Evolutionary conservation across 345 rosid genomes (phyloP).

Genomic region (Microthlaspi erraticum): DNA sequence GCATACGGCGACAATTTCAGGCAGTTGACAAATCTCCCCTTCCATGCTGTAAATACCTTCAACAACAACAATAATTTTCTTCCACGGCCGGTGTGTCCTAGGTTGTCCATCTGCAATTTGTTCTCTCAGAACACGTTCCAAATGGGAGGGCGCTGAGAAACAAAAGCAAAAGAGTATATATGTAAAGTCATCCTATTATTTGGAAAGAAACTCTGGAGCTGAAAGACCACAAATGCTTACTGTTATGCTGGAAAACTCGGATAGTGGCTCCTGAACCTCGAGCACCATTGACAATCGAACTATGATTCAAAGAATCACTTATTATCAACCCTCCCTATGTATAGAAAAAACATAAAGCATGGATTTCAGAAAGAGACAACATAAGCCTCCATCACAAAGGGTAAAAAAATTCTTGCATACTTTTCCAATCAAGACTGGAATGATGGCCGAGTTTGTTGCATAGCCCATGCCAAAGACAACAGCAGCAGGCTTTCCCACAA

Average conservation of each 20-base stretch:
- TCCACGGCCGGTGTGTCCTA: conserved; percentile 92
- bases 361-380: neutral
- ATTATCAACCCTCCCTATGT: conserved; percentile 78
- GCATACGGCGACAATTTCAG: conserved; percentile 85
- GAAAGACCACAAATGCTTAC: conserved; percentile 50
- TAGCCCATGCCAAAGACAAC: conserved; percentile 90
- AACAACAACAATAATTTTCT: conserved; percentile 81
- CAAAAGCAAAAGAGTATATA: conserved; percentile 24
- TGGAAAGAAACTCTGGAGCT: neutral
- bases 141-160: conserved; percentile 75
- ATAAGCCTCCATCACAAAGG: neutral
- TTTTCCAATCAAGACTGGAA: conserved; percentile 86
- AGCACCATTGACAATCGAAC: conserved; percentile 92
- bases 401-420: conserved; percentile 40
- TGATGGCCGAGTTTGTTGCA: conserved; percentile 80
- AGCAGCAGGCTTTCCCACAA: conserved; percentile 90
- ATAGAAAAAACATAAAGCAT: neutral
- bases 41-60: conserved; percentile 99
- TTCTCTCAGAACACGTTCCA: conserved; percentile 88
- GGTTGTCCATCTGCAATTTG: conserved; percentile 95
- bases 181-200: conserved; percentile 2
- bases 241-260: conserved; percentile 88
- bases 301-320: conserved; percentile 92
- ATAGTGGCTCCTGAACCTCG: conserved; percentile 91
- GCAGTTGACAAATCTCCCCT: conserved; percentile 89